phyloP scores from a whole-genome alignment of 768 basidiomycete species.

The Pilatotrama ljubarskyi region DNA sequence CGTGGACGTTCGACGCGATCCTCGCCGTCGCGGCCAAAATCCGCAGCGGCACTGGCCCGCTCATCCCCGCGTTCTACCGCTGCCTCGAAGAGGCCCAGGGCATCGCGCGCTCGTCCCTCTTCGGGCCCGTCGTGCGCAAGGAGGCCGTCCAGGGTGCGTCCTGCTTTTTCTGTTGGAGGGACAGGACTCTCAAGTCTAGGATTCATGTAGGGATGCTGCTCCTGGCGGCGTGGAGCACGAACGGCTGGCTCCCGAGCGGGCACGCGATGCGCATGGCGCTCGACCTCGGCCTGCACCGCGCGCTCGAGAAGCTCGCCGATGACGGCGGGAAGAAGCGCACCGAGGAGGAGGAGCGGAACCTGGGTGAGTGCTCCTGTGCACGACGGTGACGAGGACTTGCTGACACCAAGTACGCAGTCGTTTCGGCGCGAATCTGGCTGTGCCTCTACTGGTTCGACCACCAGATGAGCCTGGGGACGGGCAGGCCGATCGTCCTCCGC shows the following conservation, averaged over 20 bases:
- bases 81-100: slow-evolving; percentile 95
- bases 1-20: slow-evolving; percentile 95
- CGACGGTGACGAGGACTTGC: not conserved
- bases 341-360: slow-evolving; percentile 79
- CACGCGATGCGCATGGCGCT: slow-evolving; percentile 97
- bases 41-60: slow-evolving; percentile 84
- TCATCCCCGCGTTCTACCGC: slow-evolving; percentile 84
- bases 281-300: slow-evolving; percentile 90
- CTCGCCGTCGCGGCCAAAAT: slow-evolving; percentile 92
- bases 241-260: slow-evolving; percentile 93
- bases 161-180: not conserved
- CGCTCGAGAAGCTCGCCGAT: slow-evolving; percentile 88
- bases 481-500: slow-evolving; percentile 84
- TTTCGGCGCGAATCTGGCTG: slow-evolving; percentile 92
- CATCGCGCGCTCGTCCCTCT: slow-evolving; percentile 90
- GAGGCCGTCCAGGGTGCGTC: slow-evolving; percentile 87
- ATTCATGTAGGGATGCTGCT: slow-evolving; percentile 93
- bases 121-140: slow-evolving; percentile 91
- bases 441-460: slow-evolving; percentile 97
- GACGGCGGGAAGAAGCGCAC: slow-evolving; percentile 57
- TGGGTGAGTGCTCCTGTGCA: slow-evolving; percentile 19
- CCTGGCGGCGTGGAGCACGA: slow-evolving; percentile 90
- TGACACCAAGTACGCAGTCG: slow-evolving; percentile 55
- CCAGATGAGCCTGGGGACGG: slow-evolving; percentile 93
- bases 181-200: too few relatives aligned